phyloP scores from a whole-genome alignment of 73 alveolate species.

The Tetrahymena borealis region DNA sequence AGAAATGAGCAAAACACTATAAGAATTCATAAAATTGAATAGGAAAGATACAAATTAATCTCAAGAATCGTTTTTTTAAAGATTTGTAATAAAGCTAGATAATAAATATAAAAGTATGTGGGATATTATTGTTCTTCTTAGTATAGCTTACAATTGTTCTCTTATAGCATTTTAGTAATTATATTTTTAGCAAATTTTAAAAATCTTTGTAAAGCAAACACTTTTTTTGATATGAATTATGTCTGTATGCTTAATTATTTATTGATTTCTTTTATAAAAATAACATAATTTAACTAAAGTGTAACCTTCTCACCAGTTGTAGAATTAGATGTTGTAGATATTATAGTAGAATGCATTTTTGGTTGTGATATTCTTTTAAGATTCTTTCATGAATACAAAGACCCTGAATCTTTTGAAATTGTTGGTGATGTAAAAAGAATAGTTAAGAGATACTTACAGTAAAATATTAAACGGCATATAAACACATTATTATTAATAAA shows the following conservation, averaged over 20 bases:
- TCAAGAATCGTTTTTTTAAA: not conserved
- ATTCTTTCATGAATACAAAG: constrained; percentile 69
- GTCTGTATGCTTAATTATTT: not conserved
- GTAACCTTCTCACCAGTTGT: not conserved
- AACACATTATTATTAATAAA: not conserved
- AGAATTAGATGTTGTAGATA: not conserved
- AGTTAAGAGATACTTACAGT: constrained; percentile 61
- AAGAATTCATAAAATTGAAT: not conserved
- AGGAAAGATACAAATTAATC: not conserved
- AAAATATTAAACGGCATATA: not conserved
- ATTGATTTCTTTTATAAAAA: not conserved
- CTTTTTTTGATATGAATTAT: not conserved
- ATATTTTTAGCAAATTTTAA: too few species aligned
- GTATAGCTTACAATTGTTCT: not conserved
- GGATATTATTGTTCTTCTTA: not conserved
- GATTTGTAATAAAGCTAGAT: not conserved
- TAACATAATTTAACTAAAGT: not conserved
- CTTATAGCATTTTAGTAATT: not conserved
- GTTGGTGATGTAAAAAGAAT: constrained; percentile 64
- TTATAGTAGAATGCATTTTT: constrained; percentile 34
- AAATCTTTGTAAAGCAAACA: not conserved
- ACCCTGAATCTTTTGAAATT: constrained; percentile 73
- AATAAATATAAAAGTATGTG: not conserved
- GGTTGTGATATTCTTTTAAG: constrained; percentile 22
- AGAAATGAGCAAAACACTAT: not conserved